Base-by-base conservation (phyloP, 805 yeast genomes). In the Ogataea salicorniae region DNA sequence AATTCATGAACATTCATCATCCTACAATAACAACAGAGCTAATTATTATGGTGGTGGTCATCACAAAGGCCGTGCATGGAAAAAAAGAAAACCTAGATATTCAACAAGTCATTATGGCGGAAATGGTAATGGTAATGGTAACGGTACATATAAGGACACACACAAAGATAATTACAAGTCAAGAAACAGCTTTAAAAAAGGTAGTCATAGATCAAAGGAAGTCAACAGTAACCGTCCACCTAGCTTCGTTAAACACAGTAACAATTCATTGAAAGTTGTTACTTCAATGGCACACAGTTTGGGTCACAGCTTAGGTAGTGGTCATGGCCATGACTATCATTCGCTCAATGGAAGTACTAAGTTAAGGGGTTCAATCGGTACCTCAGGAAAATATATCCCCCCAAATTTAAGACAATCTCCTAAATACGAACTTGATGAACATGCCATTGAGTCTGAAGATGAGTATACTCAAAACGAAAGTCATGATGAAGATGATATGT, bases 361-460 rank as follows among this genome's bases (percentile, higher is more conserved):
- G n/a, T 46, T 48, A 34, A 52, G 57, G n/a, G 55, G 62, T 37
- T 55, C 60, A 9, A 38, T 57, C 18, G 60, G 61, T 37, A 53
- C 75, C 6, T 66, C 72, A 36, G 86, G 86, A 3, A 83, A 80
- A 59, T 84, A 84, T 56, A 69, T 84, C 37, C 91, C 91, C 18
- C 90, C 90, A n/a, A 82, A 77, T 57, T 68, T 83, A 53, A 73
- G 90, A 60, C 52, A 43, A 4, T 76, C 79, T 0, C 76, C 82
- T 7, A 58, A 53, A 38, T 40, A 53, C 11, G 55, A 54, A 17
- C 17, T 50, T 17, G 59, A 51, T 8, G 60, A 59, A 29, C 42
- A 40, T 14, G 61, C 58, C 1, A 40, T 57, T 22, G 55, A 52
- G 38, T 65, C 58, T 2, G 64, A 62, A 23, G 74, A 69, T 42